Evolutionary conservation across 768 basidiomycete genomes (phyloP).

Genomic region (Rhizopogon salebrosus): DNA sequence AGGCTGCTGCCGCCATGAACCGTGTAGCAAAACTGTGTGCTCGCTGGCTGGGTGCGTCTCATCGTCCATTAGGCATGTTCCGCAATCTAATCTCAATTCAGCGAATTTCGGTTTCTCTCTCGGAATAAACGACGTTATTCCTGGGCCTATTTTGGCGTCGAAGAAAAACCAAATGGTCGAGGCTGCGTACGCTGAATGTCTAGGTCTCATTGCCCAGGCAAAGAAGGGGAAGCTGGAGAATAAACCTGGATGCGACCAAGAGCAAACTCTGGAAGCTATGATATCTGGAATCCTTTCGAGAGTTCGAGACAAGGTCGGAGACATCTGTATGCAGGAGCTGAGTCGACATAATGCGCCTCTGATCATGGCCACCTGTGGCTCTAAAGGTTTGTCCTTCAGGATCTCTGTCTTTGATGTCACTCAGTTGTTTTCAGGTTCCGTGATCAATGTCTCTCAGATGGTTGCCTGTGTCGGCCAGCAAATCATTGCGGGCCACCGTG

Average conservation of each 20-base stretch:
- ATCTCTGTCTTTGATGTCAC: neutral
- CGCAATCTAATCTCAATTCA: constrained; percentile 28
- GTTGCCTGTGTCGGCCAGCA: constrained; percentile 99
- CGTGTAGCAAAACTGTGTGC: constrained; percentile 93
- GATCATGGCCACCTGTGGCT: constrained; percentile 99
- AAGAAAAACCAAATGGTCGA: constrained; percentile 86
- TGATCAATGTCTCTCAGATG: constrained; percentile 99
- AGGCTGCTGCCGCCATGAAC: constrained; percentile 94
- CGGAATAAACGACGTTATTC: constrained; percentile 98
- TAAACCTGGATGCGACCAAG: constrained; percentile 96
- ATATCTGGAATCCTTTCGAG: constrained; percentile 92
- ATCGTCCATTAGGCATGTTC: neutral
- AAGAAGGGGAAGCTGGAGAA: constrained; percentile 92
- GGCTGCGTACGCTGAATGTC: constrained; percentile 83
- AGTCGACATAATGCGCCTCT: constrained; percentile 94
- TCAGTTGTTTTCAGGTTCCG: constrained; percentile 64
- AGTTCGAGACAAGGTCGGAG: constrained; percentile 93
- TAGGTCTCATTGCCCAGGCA: constrained; percentile 81
- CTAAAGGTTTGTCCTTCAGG: constrained; percentile 64
- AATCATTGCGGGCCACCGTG: constrained; percentile 96
- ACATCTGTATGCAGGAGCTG: constrained; percentile 98
- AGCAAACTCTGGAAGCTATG: constrained; percentile 94
- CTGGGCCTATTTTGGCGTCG: constrained; percentile 73
- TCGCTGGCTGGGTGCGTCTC: constrained; percentile 76
- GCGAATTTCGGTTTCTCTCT: constrained; percentile 97